Base-by-base conservation (phyloP, 352 stramenopile species). In the Pythium dissotocum region DNA sequence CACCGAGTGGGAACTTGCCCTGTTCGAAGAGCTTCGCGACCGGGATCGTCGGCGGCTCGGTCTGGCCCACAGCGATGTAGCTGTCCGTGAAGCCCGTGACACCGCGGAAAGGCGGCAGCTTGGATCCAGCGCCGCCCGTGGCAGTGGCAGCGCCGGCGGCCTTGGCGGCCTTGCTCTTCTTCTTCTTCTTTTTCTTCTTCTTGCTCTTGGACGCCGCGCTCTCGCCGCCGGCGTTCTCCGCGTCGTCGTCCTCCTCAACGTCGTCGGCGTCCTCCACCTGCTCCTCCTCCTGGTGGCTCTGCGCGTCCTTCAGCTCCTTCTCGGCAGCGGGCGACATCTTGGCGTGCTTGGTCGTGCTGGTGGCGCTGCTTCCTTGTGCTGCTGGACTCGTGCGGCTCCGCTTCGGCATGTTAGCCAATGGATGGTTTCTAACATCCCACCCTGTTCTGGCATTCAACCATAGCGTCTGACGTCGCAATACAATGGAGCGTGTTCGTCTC, bases 11-110 rank as follows among this genome's bases (percentile, higher is more conserved):
- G 68, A 93, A 98, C 24, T 83, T 74, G 21, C 81, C 83, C 16
- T 76, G 63, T 1, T 68, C 63, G 69, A 89, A 93, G 64, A 95
- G 75, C 67, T 88, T 75, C 35, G 79, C 73, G 8, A 91, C 95
- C 2, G 96, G 95, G 66, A 98, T 98, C n/a, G 95, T 92, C 3
- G 97, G 97, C 33, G 97, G 96, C 26, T 98, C 85, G 1, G 97
- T 99, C 83, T 99, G 97, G 24, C 96, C 97, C 38, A 98, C 83
- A 38, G 46, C 83, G 74, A 98, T 78, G 74, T 98, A 98, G 74
- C 90, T 98, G 79, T 98, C 95, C 0, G 90, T 98, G 73, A 98
- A 98, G 40, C 87, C 90, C 2, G 64, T 83, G 48, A 97, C 79
- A n/a, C 84, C 84, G 48, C 84, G 83, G 65, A 87, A 88, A 2